Evolutionary conservation across 805 yeast species (phyloP), one percentile per base, ranked within the genome.

Genomic region (Yarrowia sp.): DNA sequence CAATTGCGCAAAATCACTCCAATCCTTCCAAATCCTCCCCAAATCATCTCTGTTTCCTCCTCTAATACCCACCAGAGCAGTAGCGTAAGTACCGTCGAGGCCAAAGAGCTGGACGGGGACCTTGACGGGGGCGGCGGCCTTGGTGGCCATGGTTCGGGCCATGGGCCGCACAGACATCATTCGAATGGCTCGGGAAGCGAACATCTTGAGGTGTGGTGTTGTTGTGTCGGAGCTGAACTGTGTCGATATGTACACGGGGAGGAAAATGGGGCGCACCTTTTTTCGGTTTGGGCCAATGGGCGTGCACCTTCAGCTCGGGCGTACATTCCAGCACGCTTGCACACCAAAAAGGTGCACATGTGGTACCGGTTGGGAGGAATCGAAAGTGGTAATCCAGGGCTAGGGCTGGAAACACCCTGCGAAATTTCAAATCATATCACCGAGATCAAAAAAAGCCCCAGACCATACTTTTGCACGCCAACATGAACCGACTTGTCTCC

Each of bases 101-200:
- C 98, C 98, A 74, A 84, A 93, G 76, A 93, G 83, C 83, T 92
- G 97, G 69, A 93, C 89, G 65, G 98, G 98, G 63, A 96, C 92
- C 78, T 86, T 87, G 73, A 83, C 84, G 66, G 83, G 67, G 73
- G 81, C 54, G 36, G 52, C 79, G 73, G 86, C 77, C 71, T 90
- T 88, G 66, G 92, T 79, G 74, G 96, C 93, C 66, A 64, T 64
- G 66, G 63, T 58, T 58, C 63, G 63, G 63, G 63, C 63, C 63
- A 58, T 21, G 41, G 63, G 63, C 63, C 63, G 63, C 63, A 58
- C n/a, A 38, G 63, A 58, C 51, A 43, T 54, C 61, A 36, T 41
- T 58, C 63, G 63, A 58, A 58, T 58, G 40, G 63, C 63, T 58
- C 63, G 49, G 51, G 63, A 58, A 58, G 63, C 63, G 40, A 58